These are phyloP conservation scores for Vaccinium myrtillus DNA, from an alignment of 148 eudicot species.

Conservation along the genomic window DNA sequence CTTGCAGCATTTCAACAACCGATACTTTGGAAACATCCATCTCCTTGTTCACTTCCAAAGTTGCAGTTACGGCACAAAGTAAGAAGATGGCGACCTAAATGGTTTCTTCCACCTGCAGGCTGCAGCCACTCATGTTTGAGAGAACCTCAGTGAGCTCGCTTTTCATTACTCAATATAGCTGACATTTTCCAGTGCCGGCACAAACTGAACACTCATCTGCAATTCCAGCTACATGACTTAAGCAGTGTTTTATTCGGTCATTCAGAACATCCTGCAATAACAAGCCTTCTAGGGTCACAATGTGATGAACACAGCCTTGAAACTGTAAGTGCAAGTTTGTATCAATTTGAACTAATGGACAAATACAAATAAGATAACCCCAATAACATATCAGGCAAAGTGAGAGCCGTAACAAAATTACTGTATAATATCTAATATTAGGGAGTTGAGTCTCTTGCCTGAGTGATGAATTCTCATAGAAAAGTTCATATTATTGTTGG, in stretches of 20 bases:
- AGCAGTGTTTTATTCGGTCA: slow-evolving; percentile 77
- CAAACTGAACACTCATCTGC: slow-evolving; percentile 79
- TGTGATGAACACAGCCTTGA: background rate
- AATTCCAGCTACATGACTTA: slow-evolving; percentile 75
- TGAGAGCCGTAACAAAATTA: background rate
- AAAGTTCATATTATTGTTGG: background rate
- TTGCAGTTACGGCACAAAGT: background rate
- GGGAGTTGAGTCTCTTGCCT: background rate
- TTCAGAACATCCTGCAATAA: slow-evolving; percentile 73
- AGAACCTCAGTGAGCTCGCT: background rate
- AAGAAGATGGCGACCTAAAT: background rate
- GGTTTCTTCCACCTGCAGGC: background rate
- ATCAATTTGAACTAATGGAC: no score
- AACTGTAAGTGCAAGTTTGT: background rate
- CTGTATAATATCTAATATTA: background rate
- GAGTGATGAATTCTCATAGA: background rate
- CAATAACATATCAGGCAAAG: background rate
- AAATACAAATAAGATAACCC: background rate
- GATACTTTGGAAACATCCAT: background rate
- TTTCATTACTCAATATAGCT: slow-evolving; percentile 27
- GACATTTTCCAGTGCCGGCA: slow-evolving; percentile 85
- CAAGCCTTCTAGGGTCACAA: slow-evolving; percentile 11
- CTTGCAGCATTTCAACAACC: background rate
- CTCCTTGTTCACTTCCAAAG: background rate
- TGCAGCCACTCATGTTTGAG: background rate